These are phyloP conservation scores for Cicer cuneatum DNA, from an alignment of 306 rosid species.

Conservation along the genomic window DNA sequence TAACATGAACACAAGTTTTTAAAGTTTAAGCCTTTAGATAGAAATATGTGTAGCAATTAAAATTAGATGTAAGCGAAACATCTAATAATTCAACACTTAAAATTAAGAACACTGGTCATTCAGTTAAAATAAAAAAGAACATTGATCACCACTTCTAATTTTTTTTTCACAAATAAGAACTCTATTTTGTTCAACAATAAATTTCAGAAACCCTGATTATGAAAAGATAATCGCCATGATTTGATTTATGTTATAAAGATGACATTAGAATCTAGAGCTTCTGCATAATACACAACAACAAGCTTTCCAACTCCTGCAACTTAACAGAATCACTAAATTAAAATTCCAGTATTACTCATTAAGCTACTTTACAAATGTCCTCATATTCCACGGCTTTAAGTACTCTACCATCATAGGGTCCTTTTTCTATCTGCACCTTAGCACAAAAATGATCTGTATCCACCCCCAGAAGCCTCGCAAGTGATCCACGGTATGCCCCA, in stretches of 20 bases:
- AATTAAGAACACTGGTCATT: not conserved
- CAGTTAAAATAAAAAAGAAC: not conserved
- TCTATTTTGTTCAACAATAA: not conserved
- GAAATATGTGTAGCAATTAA: no score
- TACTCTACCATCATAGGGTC: slow-evolving; percentile 34
- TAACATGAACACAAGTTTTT: no score
- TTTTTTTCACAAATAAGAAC: no score
- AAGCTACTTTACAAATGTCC: slow-evolving; percentile 71
- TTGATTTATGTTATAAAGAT: slow-evolving; percentile 11
- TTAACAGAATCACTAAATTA: not conserved
- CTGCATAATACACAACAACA: not conserved
- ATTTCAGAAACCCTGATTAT: not conserved
- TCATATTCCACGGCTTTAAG: slow-evolving; percentile 85
- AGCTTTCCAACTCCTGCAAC: slow-evolving; percentile 20
- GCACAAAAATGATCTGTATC: slow-evolving; percentile 71
- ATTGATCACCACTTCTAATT: not conserved
- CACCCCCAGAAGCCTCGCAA: slow-evolving; percentile 68
- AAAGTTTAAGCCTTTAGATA: no score
- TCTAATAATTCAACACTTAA: not conserved
- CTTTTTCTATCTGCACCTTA: slow-evolving; percentile 88
- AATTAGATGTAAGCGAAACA: no score
- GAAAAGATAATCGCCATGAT: not conserved
- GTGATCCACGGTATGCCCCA: slow-evolving; percentile 84
- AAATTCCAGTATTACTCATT: slow-evolving; percentile 42
- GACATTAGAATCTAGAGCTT: slow-evolving; percentile 4